A percentile compares a stretch with the other conserved stretches of the same genome.
Evolutionary conservation across 306 rosid genomes (phyloP).

Genomic region (Leucaena leucocephala): DNA sequence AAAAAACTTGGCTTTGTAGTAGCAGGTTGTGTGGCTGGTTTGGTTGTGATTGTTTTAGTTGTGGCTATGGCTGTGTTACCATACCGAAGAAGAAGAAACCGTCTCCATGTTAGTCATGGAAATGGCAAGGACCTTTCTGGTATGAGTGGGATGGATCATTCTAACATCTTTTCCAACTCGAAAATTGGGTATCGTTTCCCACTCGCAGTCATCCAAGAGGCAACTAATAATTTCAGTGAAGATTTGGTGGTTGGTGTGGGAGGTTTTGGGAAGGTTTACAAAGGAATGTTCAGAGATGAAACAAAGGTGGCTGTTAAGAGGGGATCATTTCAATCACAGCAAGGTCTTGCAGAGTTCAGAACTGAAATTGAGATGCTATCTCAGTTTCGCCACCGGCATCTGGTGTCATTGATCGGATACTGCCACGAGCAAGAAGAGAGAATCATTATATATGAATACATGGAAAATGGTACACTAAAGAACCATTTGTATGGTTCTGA

Average conservation of each 20-base stretch:
- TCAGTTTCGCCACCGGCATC: conserved; percentile 70
- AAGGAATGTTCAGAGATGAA: conserved; percentile 58
- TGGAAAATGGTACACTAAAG: conserved; percentile 68
- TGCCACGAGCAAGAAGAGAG: conserved; percentile 64
- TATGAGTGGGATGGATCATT: conserved; percentile 30
- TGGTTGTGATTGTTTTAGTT: conserved; percentile 38
- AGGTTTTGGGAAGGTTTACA: conserved; percentile 79
- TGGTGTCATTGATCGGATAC: conserved; percentile 73
- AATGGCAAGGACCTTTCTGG: conserved; percentile 32
- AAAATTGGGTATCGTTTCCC: conserved; percentile 62
- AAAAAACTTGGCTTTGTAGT: conserved; percentile 45
- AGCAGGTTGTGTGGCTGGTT: conserved; percentile 50
- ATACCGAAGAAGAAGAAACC: conserved; percentile 52
- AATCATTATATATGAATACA: conserved; percentile 68
- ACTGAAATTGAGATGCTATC: conserved; percentile 81
- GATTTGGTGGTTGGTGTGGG: conserved; percentile 61
- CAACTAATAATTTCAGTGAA: conserved; percentile 71
- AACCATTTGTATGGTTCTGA: conserved; percentile 58
- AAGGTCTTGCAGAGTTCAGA: conserved; percentile 63
- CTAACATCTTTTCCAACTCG: conserved; percentile 42
- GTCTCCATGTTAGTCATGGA: conserved; percentile 40
- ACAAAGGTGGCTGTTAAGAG: conserved; percentile 73
- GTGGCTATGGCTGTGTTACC: conserved; percentile 37
- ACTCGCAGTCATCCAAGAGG: conserved; percentile 49
- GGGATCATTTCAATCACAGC: conserved; percentile 53